Evolutionary conservation across 2,329 filamentous ascomycete genomes (phyloP).

Genomic region (Ustilaginoidea virens): DNA sequence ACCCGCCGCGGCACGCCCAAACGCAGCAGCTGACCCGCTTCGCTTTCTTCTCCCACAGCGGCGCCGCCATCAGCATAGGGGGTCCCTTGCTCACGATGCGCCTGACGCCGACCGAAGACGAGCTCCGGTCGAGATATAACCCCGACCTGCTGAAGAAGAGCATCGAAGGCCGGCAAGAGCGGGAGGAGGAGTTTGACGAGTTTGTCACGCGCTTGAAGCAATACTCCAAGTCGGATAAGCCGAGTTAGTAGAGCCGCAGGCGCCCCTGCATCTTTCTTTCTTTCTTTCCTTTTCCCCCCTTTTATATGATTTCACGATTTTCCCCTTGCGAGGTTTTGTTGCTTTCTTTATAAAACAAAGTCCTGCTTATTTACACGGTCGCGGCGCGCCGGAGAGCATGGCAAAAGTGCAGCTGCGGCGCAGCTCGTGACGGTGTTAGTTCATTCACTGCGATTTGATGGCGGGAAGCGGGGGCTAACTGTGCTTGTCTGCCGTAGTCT

Average conservation of each 20-base stretch:
- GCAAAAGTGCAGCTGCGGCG: no score
- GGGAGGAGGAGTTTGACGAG: constrained; percentile 75
- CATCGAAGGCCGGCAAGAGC: constrained; percentile 60
- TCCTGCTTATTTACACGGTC: no score
- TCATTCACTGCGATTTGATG: no score
- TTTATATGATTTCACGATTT: no score
- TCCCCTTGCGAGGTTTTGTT: no score
- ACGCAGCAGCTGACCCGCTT: neutral
- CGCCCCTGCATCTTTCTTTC: no score
- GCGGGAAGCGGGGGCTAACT: neutral
- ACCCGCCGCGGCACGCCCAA: no score
- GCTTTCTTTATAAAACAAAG: no score
- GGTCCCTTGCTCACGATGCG: constrained; percentile 75
- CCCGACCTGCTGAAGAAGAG: constrained; percentile 84
- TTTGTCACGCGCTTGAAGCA: constrained; percentile 77
- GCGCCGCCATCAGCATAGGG: constrained; percentile 56
- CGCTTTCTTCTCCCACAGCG: constrained; percentile 31
- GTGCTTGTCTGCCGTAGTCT: constrained; percentile 21
- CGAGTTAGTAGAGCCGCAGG: no score
- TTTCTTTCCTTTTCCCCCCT: neutral
- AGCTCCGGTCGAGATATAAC: constrained; percentile 84
- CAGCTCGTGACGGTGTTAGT: no score
- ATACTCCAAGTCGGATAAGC: constrained; percentile 80
- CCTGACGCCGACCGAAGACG: constrained; percentile 73
- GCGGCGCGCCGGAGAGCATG: no score